Conservation (phyloP, 73 alveolate species). For the Stentor coeruleus region DNA sequence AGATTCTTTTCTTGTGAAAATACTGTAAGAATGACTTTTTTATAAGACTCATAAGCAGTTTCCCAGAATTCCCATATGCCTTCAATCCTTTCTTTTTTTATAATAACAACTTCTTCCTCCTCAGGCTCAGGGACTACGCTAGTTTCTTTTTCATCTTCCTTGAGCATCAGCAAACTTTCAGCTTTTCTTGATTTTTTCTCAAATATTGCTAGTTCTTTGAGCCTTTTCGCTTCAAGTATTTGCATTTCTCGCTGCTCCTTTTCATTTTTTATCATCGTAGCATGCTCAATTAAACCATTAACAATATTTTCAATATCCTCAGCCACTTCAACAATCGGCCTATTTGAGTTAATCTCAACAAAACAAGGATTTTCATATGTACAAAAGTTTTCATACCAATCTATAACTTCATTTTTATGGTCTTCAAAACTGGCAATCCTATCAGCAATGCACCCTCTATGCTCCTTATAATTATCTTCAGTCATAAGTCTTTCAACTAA, state of each 20-base stretch:
- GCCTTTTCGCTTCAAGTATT: slow-evolving; percentile 41
- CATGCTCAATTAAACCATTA: slow-evolving; percentile 44
- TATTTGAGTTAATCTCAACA: slow-evolving; percentile 54
- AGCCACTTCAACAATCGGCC: slow-evolving; percentile 43
- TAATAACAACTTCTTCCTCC: slow-evolving; percentile 37
- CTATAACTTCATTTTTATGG: slow-evolving; percentile 66
- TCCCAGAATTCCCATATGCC: slow-evolving; percentile 72
- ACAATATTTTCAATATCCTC: slow-evolving; percentile 41
- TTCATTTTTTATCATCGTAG: slow-evolving; percentile 41
- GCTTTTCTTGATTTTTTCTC: neutral
- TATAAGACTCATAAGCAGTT: slow-evolving; percentile 64
- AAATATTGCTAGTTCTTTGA: slow-evolving; percentile 30
- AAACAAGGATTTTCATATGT: slow-evolving; percentile 30
- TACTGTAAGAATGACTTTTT: slow-evolving; percentile 57
- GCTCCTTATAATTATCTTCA: slow-evolving; percentile 73
- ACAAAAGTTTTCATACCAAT: slow-evolving; percentile 87
- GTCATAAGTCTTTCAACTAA: slow-evolving; percentile 86
- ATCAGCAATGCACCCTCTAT: slow-evolving; percentile 76
- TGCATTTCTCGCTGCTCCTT: slow-evolving; percentile 39
- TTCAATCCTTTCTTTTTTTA: slow-evolving; percentile 24
- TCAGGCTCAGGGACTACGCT: slow-evolving; percentile 33
- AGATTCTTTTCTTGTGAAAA: slow-evolving; percentile 77
- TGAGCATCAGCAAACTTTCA: slow-evolving; percentile 35
- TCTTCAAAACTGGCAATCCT: slow-evolving; percentile 83
- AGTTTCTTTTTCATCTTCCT: slow-evolving; percentile 40